Evolutionary conservation across 768 basidiomycete genomes (phyloP).

Genomic region (Tylopilus plumbeoviolaceoides): DNA sequence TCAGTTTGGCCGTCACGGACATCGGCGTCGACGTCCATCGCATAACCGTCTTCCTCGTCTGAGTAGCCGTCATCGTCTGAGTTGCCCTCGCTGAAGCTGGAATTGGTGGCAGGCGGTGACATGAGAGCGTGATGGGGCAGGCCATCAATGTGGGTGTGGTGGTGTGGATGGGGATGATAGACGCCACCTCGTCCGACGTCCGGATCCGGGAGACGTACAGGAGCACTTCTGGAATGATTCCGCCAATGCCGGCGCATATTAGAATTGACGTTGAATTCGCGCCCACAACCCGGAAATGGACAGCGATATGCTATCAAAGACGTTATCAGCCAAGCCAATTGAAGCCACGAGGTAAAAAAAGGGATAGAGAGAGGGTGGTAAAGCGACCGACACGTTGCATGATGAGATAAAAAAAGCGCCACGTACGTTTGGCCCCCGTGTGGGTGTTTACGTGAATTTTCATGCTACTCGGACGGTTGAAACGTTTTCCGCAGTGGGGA

Average conservation of each 20-base stretch:
- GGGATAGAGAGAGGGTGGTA: conserved; percentile 8
- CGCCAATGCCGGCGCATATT: conserved; percentile 81
- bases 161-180: conserved; percentile 15
- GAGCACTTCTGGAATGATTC: conserved; percentile 46
- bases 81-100: conserved; percentile 26
- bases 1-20: not conserved
- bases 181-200: conserved; percentile 9
- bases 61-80: conserved; percentile 27
- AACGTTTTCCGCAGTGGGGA: conserved; percentile 37
- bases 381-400: conserved; percentile 22
- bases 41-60: conserved; percentile 23
- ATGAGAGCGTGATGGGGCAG: conserved; percentile 19
- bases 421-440: conserved; percentile 37
- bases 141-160: conserved; percentile 7
- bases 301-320: conserved; percentile 59
- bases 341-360: conserved; percentile 1
- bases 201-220: conserved; percentile 22
- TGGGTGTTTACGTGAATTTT: conserved; percentile 42
- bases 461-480: conserved; percentile 40
- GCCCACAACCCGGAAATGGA: conserved; percentile 68
- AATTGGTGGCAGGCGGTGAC: conserved; percentile 29
- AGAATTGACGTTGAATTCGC: conserved; percentile 79
- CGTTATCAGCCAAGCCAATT: conserved; percentile 11
- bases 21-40: conserved; percentile 26
- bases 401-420: conserved; percentile 10